Percentiles rank a stretch among this genome's conserved stretches.
phyloP scores from a whole-genome alignment of 805 yeast species.

The Candida dendrica region DNA sequence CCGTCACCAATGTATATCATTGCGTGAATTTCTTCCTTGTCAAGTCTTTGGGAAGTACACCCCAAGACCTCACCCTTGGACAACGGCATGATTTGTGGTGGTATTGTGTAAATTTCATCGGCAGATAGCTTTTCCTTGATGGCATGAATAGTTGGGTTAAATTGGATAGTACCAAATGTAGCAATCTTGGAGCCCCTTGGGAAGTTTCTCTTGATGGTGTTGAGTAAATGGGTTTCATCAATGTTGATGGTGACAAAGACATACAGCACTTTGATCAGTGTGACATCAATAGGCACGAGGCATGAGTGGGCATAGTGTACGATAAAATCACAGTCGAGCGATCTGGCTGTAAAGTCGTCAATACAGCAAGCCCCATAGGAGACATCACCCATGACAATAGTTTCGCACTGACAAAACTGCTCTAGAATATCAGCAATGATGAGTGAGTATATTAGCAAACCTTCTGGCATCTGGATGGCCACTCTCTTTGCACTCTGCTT shows the following conservation, averaged over 20 bases:
- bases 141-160: conserved; percentile 88
- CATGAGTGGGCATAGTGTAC: conserved; percentile 98
- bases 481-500: conserved; percentile 73
- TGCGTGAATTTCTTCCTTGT: conserved; percentile 56
- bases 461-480: conserved; percentile 97
- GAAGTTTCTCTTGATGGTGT: conserved; percentile 71
- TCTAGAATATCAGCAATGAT: conserved; percentile 87
- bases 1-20: conserved; percentile 96
- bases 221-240: conserved; percentile 73
- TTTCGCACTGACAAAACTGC: conserved; percentile 83
- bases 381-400: conserved; percentile 96
- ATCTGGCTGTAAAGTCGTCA: conserved; percentile 90
- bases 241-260: conserved; percentile 91
- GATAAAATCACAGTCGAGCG: conserved; percentile 88
- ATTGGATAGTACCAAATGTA: conserved; percentile 91
- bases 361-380: conserved; percentile 98
- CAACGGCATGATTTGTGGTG: conserved; percentile 90
- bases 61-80: conserved; percentile 96
- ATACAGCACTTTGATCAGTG: conserved; percentile 85
- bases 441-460: conserved; percentile 79
- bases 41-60: conserved; percentile 84
- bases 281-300: conserved; percentile 89
- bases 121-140: conserved; percentile 52
- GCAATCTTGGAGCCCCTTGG: conserved; percentile 61
- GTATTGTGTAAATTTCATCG: conserved; percentile 51